Percentiles rank a stretch among this genome's conserved stretches.
These are phyloP conservation scores for Celoporthe dispersa DNA, from an alignment of 2,329 filamentous ascomycete genomes.

Conservation along the genomic window DNA sequence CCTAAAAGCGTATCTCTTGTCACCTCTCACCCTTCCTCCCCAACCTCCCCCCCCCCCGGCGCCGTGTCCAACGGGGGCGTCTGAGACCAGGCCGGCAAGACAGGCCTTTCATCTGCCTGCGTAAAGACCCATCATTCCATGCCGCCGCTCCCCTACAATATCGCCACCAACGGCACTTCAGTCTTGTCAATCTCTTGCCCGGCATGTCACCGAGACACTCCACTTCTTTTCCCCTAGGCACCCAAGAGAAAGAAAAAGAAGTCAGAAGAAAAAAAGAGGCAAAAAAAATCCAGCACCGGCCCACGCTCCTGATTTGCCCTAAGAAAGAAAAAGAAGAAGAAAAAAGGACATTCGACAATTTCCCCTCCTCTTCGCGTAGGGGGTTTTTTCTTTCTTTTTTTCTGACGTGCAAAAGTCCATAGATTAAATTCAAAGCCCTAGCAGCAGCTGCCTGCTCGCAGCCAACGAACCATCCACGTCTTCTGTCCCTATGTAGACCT, in stretches of 20 bases:
- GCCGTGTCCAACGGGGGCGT: no score
- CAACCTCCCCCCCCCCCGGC: no score
- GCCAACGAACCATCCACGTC: not conserved
- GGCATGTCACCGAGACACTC: not conserved
- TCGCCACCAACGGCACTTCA: not conserved
- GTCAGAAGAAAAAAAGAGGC: not conserved
- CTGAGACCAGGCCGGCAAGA: not conserved
- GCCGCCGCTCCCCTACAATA: not conserved
- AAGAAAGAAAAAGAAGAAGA: not conserved
- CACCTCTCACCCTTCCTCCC: no score
- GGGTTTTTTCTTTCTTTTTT: no score
- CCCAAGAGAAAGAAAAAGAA: not conserved
- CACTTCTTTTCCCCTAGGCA: not conserved
- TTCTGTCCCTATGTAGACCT: not conserved
- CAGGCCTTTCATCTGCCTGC: not conserved
- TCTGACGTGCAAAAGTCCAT: no score
- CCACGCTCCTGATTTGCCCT: not conserved
- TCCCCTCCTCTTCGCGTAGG: not conserved
- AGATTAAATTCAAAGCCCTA: not conserved
- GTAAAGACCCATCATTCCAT: not conserved
- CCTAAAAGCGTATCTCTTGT: not conserved
- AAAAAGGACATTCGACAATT: not conserved
- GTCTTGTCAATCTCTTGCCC: constrained; percentile 7
- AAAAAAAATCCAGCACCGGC: not conserved
- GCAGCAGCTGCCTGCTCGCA: not conserved